Base-by-base conservation (phyloP, 805 yeast species). In the Yamadazyma philogaea region DNA sequence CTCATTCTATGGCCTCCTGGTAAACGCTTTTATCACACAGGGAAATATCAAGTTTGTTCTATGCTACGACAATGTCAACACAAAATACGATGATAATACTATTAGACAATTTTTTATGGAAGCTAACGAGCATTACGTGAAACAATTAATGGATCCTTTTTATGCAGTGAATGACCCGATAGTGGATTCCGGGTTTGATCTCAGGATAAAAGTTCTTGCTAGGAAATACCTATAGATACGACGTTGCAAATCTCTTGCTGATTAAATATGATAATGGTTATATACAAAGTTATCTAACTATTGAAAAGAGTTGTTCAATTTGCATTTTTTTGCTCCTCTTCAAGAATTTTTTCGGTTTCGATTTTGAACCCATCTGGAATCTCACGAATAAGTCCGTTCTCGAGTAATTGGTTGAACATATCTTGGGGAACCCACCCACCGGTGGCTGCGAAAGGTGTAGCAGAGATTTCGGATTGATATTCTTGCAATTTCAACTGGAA, bases 381-480 rank as follows among this genome's bases (percentile, higher is more conserved):
- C 41, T 77, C 61, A 15, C 56, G 79, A 43, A 91, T 70, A 43
- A 83, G 71, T 0, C 91, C 93, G 47, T 81, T 81, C 16, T 79
- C 78, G 31, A 80, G 63, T 54, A 87, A 71, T 37, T 77, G 77
- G 26, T 79, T 83, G 57, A 91, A 90, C 84, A 88, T 80, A 58
- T 88, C 96, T 59, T 88, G 96, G 14, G 98, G 96, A 44, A 93
- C 77, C 96, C 97, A 91, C 4, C 96, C 96, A 42, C 86, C 84
- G 18, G 96, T 85, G 36, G 91, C 91, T 22, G 87, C 83, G 63
- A 88, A 90, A 32, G 97, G 96, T 39, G 81, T 75, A 5, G 81
- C 71, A 28, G 83, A 75, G 36, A 85, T 64, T 51, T 78, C 80
- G 49, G 77, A 67, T 63, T 87, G 91, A 68, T 87, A 85, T 22